Percentiles rank a stretch among this genome's conserved stretches.
These are phyloP conservation scores for Alternaria gansuensis DNA, from an alignment of 2,329 filamentous ascomycete species.

Conservation along the genomic window DNA sequence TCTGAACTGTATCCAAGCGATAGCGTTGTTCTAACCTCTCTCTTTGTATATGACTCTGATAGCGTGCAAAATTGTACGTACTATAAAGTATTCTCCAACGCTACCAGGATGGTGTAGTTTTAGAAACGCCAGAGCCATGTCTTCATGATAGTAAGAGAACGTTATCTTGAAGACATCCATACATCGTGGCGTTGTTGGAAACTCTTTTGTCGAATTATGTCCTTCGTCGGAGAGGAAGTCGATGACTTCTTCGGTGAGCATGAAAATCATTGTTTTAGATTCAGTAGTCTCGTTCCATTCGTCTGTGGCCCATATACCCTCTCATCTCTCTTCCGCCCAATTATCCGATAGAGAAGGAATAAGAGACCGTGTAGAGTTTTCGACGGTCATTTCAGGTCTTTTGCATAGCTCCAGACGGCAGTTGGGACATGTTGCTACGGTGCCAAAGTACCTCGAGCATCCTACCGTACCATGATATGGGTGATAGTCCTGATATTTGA, in stretches of 20 bases:
- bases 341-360: background rate
- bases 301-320: background rate
- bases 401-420: background rate
- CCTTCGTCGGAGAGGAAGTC: no score
- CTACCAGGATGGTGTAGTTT: background rate
- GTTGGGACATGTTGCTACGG: background rate
- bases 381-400: background rate
- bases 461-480: no score
- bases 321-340: background rate
- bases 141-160: background rate
- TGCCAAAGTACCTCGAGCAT: no score
- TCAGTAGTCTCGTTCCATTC: background rate
- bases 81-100: background rate
- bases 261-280: background rate
- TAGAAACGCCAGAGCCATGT: no score
- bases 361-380: background rate
- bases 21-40: background rate
- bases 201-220: no score
- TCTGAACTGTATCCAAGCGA: background rate
- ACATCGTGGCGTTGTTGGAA: no score
- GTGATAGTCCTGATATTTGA: no score
- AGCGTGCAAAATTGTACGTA: background rate
- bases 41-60: background rate
- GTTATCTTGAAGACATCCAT: no score
- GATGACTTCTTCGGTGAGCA: background rate